phyloP scores from a whole-genome alignment of 768 basidiomycete genomes.

The Agrocybe pediades region DNA sequence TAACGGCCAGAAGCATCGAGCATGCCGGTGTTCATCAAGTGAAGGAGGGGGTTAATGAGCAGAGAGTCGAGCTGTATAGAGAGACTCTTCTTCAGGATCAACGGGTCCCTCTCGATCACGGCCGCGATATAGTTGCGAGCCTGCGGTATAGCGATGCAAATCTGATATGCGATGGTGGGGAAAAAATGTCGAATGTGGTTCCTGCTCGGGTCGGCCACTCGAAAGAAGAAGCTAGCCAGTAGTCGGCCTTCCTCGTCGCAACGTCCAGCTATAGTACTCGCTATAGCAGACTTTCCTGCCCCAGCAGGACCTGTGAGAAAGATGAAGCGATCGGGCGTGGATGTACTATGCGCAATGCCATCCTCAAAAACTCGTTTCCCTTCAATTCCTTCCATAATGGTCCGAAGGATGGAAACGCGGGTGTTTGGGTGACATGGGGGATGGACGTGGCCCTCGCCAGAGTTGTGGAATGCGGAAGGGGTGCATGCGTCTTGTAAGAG shows the following conservation, averaged over 20 bases:
- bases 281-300: slow-evolving; percentile 21
- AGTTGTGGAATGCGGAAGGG: slow-evolving; percentile 9
- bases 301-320: slow-evolving; percentile 20
- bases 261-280: slow-evolving; percentile 12
- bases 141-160: slow-evolving; percentile 3
- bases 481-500: not conserved
- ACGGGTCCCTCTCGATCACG: slow-evolving; percentile 7
- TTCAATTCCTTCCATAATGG: slow-evolving; percentile 8
- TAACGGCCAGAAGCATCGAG: not conserved
- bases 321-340: slow-evolving; percentile 5
- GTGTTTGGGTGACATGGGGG: slow-evolving; percentile 18
- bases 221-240: slow-evolving; percentile 18
- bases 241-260: not conserved
- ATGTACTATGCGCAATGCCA: not conserved
- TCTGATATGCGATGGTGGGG: slow-evolving; percentile 16
- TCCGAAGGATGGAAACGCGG: slow-evolving; percentile 5
- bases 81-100: not conserved
- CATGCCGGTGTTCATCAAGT: not conserved
- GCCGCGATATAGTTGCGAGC: not conserved
- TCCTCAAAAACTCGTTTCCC: too few species aligned
- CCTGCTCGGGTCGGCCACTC: not conserved
- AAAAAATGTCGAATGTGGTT: slow-evolving; percentile 5
- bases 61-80: slow-evolving; percentile 9
- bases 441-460: slow-evolving; percentile 6
- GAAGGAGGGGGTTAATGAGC: slow-evolving; percentile 6